Conservation (phyloP, 306 rosid genomes). For the Ammopiptanthus mongolicus region DNA sequence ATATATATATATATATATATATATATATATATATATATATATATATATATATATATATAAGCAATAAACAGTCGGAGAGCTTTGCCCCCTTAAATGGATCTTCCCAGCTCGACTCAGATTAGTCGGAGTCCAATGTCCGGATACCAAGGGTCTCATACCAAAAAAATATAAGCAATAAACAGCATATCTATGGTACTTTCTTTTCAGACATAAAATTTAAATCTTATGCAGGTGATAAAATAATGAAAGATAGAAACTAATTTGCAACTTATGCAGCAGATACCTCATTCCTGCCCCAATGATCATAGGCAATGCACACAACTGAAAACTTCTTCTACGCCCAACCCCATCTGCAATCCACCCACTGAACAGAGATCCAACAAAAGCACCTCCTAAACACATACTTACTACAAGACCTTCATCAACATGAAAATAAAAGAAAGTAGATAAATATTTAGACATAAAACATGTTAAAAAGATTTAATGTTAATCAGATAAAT, state of each 20-base stretch:
- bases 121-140: no score
- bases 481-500: not conserved
- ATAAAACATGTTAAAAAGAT: not conserved
- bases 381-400: slow-evolving; percentile 80
- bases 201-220: not conserved
- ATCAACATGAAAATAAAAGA: slow-evolving; percentile 26
- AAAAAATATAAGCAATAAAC: not conserved
- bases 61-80: no score
- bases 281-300: slow-evolving; percentile 82
- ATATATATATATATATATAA: no score
- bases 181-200: not conserved
- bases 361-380: slow-evolving; percentile 78
- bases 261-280: not conserved
- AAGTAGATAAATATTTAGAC: slow-evolving; percentile 4
- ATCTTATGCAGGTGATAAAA: slow-evolving; percentile 14
- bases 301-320: slow-evolving; percentile 86
- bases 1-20: no score
- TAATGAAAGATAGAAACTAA: slow-evolving; percentile 6
- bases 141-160: no score
- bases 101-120: no score
- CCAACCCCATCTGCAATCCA: slow-evolving; percentile 81
- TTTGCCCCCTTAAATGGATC: no score
- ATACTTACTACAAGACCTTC: slow-evolving; percentile 88
- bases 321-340: slow-evolving; percentile 76
- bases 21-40: no score